A percentile compares a stretch with the other conserved stretches of the same genome.
phyloP scores from a whole-genome alignment of 257 asterid species.

The Penstemon barbatus region DNA sequence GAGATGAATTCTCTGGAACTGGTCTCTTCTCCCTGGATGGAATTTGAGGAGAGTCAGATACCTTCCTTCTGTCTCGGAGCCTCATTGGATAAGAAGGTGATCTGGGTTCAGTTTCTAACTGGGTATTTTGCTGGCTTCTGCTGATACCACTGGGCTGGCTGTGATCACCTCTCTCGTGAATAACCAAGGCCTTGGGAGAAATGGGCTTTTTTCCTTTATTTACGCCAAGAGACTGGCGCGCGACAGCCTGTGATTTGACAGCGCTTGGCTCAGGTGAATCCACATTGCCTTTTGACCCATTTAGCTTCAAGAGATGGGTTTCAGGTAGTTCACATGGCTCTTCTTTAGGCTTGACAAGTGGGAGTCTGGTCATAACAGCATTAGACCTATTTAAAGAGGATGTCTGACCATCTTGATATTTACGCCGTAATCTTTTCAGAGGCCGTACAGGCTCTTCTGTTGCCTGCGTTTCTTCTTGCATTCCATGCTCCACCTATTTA shows the following conservation, averaged over 20 bases:
- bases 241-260: conserved; percentile 33
- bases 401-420: conserved; percentile 48
- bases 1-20: conserved; percentile 34
- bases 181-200: conserved; percentile 33
- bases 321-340: conserved; percentile 55
- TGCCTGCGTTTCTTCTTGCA: conserved; percentile 51
- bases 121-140: conserved; percentile 25
- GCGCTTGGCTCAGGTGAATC: conserved; percentile 31
- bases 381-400: conserved; percentile 34
- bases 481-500: conserved; percentile 32
- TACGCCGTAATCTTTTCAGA: conserved; percentile 57
- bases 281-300: conserved; percentile 29
- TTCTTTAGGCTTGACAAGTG: conserved; percentile 51
- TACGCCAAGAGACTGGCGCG: conserved; percentile 32
- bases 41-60: conserved; percentile 37
- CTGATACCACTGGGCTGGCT: conserved; percentile 28
- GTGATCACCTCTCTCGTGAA: conserved; percentile 35
- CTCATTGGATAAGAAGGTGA: conserved; percentile 42
- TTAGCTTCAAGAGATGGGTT: conserved; percentile 18
- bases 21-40: conserved; percentile 40
- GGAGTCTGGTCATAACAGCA: conserved; percentile 24
- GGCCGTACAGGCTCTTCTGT: conserved; percentile 56
- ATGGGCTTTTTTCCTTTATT: conserved; percentile 49
- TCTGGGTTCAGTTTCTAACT: conserved; percentile 28
- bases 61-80: conserved; percentile 51